A percentile compares a stretch with the other conserved stretches of the same genome.
phyloP scores from a whole-genome alignment of 257 asterid species.

The Fraxinus excelsior region DNA sequence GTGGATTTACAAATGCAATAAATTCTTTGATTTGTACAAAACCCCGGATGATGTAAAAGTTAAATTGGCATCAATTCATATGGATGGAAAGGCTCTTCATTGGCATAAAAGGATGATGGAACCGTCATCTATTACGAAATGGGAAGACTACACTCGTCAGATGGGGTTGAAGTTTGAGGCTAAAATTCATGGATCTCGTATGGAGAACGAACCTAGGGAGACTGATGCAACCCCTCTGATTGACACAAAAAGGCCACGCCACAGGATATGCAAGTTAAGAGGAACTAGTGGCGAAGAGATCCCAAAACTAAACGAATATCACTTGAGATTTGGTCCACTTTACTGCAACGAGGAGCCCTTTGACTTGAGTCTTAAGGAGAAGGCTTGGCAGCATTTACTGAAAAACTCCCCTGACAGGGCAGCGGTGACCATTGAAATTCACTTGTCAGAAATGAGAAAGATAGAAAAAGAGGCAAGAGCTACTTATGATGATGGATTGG shows the following conservation, averaged over 20 bases:
- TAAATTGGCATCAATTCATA: slow-evolving; percentile 8
- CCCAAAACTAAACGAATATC: background rate
- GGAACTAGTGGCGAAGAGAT: background rate
- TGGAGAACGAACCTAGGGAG: background rate
- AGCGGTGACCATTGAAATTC: background rate
- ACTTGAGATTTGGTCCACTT: slow-evolving; percentile 25
- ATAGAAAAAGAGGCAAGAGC: slow-evolving; percentile 20
- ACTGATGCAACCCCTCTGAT: background rate
- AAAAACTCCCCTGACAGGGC: background rate
- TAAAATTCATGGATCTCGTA: background rate
- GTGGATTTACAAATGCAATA: slow-evolving; percentile 11
- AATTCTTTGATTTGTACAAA: background rate
- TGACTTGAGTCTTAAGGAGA: background rate
- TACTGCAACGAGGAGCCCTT: background rate
- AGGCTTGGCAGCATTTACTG: slow-evolving; percentile 22
- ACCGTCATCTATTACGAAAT: background rate
- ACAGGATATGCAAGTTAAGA: slow-evolving; percentile 8
- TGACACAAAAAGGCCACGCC: background rate
- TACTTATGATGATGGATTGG: background rate
- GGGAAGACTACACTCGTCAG: background rate
- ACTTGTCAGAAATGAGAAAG: slow-evolving; percentile 5
- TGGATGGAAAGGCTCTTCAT: slow-evolving; percentile 16
- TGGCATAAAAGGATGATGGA: background rate
- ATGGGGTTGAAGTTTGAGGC: background rate
- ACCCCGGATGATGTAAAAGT: slow-evolving; percentile 3